Evolutionary conservation across 2,329 filamentous ascomycete species (phyloP).

Genomic region (Raffaelea deltoideospora): DNA sequence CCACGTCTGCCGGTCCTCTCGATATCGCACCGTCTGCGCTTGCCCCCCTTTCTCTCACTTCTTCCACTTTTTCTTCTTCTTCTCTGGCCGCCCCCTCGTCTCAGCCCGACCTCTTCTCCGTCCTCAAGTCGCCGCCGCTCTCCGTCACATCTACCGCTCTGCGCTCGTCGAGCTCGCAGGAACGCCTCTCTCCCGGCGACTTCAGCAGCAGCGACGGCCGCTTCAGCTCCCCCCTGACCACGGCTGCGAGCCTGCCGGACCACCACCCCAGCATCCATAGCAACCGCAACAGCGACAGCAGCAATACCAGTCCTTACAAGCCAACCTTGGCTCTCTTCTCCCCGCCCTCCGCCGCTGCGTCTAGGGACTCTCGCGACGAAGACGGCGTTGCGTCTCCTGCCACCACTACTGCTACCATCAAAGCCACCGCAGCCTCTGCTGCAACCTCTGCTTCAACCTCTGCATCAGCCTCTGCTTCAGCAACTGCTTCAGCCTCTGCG

Average conservation of each 20-base stretch:
- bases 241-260: constrained; percentile 25
- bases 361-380: constrained; percentile 12
- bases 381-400: too few species aligned
- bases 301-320: too few species aligned
- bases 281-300: too few species aligned
- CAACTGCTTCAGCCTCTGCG: too few species aligned
- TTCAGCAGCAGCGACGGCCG: constrained; percentile 31
- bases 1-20: not conserved
- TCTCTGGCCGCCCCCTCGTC: constrained; percentile 4
- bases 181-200: constrained; percentile 27
- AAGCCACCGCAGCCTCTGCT: too few species aligned
- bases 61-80: constrained; percentile 2
- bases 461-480: not conserved
- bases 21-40: too few species aligned
- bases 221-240: constrained; percentile 28
- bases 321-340: constrained; percentile 21
- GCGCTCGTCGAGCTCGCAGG: constrained; percentile 33
- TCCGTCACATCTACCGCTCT: constrained; percentile 22
- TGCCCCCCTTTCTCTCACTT: not conserved
- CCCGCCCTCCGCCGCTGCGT: constrained; percentile 15
- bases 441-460: too few species aligned
- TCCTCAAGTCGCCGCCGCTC: constrained; percentile 25
- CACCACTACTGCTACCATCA: too few species aligned
- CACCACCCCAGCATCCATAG: too few species aligned
- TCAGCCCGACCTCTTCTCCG: constrained; percentile 7